Base-by-base conservation (phyloP, 176 grass and related monocot genomes). In the Microstegium vimineum region DNA sequence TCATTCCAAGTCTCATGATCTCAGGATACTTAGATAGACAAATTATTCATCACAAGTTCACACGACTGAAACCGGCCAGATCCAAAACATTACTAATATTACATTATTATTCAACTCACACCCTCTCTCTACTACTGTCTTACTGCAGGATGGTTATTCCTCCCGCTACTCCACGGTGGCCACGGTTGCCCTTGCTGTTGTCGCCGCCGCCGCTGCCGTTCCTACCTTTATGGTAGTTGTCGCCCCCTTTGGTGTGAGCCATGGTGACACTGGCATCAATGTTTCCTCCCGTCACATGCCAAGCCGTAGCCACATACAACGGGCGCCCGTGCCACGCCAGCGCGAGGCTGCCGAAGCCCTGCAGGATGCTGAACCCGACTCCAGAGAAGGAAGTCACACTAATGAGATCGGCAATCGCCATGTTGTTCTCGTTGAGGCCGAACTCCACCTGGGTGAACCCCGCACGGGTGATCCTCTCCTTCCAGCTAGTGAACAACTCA, bases 271-370 rank as follows among this genome's bases (percentile, higher is more conserved):
- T 1, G 5, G 47, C 47, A 17, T n/a, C 59, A 16, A 6, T 18
- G 13, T 43, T 30, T 17, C 1, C 45, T 6, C 41, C 20, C 12
- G 23, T 22, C 9, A 69, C 81, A 2, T 86, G 37, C 94, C 94
- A 97, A 3, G 84, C 92, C 25, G 90, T 92, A 5, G 92, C 86
- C 10, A 88, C 61, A 74, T 92, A 92, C 33, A 97, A 60, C 30
- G 69, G 73, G 10, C 71, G 81, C 35, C 35, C 64, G 20, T 92
- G 75, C 94, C 94, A 97, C 10, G 71, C 74, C 12, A 94, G 86
- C 40, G 74, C 77, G 23, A 97, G 73, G 83, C 92, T 84, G 6
- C 94, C 90, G 15, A 22, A 86, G 42, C 66, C 22, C 75, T 92
- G 92, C 31, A 87, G 64, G 17, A 92, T 89, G 61, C 31, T 36